Evolutionary conservation across 805 yeast genomes (phyloP), one percentile per base, ranked within the genome.

Genomic region (Suhomyces sp.): DNA sequence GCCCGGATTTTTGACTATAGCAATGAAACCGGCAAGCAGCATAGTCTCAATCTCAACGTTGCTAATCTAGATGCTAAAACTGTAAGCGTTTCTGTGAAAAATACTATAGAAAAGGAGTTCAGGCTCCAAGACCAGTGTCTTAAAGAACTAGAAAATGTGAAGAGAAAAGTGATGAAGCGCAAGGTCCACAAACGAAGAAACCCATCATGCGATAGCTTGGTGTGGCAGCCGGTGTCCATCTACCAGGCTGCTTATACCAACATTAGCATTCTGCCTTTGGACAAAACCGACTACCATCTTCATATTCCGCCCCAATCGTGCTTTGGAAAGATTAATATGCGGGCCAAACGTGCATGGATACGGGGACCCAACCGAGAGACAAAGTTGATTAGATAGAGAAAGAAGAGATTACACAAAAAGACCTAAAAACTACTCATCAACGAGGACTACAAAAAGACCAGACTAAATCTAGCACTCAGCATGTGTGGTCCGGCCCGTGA

Each of bases 301-400:
- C 54, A 56, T 26, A 60, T 70, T 10, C 76, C 78, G 2, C 44
- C 40, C 13, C 52, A 56, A 12, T 70, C 74, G 2, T 71, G 77
- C 54, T 73, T 73, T 54, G 78, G 78, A 6, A 67, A 63, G 44
- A 67, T 73, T 38, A 73, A 72, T 55, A 73, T 73, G 78, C 59
- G 78, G 49, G 59, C 55, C 35, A 69, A 68, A 41, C 55, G 73
- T 23, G 78, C 78, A 6, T 73, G 78, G 78, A 56, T 61, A 2
- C 61, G 78, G 36, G 58, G 60, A 13, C 67, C 57, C 12, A 54
- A 57, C 41, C 49, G 33, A 12, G 31, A 27, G 35, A 17, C 17
- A n/a, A 26, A 17, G 24, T 26, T 10, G 12, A 12, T 29, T 36
- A 44, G 24, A 38, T 15, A 19, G 44, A 13, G 22, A n/a, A 8